Evolutionary conservation across 1,284 basidiomycete species (phyloP).

Genomic region (Heterobasidion parviporum): DNA sequence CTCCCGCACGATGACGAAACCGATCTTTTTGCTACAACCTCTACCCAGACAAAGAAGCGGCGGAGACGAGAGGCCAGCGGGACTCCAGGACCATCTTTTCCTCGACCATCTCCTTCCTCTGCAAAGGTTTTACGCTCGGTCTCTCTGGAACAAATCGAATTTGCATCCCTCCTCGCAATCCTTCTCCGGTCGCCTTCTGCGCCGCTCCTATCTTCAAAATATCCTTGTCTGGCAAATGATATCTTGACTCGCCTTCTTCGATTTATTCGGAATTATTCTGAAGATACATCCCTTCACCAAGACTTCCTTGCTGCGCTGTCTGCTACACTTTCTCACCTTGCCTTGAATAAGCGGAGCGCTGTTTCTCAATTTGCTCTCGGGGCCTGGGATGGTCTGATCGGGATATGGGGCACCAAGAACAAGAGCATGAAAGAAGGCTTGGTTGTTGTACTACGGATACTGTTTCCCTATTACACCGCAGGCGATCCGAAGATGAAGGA

Average conservation of each 20-base stretch:
- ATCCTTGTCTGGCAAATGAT: slow-evolving; percentile 33
- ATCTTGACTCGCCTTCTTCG: slow-evolving; percentile 60
- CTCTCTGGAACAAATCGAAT: slow-evolving; percentile 62
- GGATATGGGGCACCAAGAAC: slow-evolving; percentile 72
- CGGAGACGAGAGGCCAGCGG: slow-evolving; percentile 14
- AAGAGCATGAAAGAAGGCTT: slow-evolving; percentile 60
- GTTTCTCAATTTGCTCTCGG: slow-evolving; percentile 51
- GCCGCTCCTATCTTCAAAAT: slow-evolving; percentile 37
- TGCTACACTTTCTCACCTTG: slow-evolving; percentile 59
- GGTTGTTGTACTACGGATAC: slow-evolving; percentile 55
- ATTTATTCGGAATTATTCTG: slow-evolving; percentile 57
- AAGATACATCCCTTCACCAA: slow-evolving; percentile 68
- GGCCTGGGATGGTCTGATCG: slow-evolving; percentile 59
- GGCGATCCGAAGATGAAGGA: slow-evolving; percentile 9
- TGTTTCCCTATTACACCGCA: slow-evolving; percentile 65
- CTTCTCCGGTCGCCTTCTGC: slow-evolving; percentile 55
- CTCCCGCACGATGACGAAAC: slow-evolving; percentile 19
- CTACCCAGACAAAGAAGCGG: slow-evolving; percentile 26
- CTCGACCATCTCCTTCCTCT: slow-evolving; percentile 3
- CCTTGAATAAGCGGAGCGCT: slow-evolving; percentile 59
- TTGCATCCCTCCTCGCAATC: slow-evolving; percentile 56
- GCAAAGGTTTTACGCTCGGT: slow-evolving; percentile 23
- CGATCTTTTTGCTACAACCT: slow-evolving; percentile 12
- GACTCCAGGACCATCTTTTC: slow-evolving; percentile 9
- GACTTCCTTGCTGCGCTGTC: slow-evolving; percentile 67